Evolutionary conservation across 306 rosid species (phyloP), one percentile per base, ranked within the genome.

Genomic region (Prinsepia uniflora): DNA sequence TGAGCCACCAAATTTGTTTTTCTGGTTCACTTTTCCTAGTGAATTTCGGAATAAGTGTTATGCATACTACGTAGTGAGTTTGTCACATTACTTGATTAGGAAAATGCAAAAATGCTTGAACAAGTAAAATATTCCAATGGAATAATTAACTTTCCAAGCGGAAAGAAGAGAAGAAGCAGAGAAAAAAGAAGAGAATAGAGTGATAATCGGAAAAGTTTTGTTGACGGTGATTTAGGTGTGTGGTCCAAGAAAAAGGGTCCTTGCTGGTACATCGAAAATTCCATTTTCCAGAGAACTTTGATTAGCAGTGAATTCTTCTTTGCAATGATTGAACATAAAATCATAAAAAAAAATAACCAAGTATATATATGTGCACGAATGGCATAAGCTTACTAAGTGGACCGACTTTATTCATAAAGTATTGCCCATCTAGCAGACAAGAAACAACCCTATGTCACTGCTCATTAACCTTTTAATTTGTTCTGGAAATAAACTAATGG

Each of bases 371-470:
- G 72, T 52, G 75, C 83, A 77, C 84, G 83, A 81, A 72, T 68
- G 84, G 45, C 19, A 12, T 49, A 80, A 68, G 48, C 76, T 65
- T 60, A 43, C 68, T 76, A 74, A 74, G 72, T 82, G 84, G 85
- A 79, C 72, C 18, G 49, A 55, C 53, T 80, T 65, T 61, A 18
- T 46, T 4, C 17, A 46, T 77, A 52, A 66, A 70, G 53, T 75
- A 88, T 57, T 78, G 79, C 19, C 82, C 78, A 80, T 75, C 71
- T 54, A 75, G 84, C 88, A 79, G 96, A 90, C 91, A 86, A 71
- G 81, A 86, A 67, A 22, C 20, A 45, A 19, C 47, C 57, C 68
- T 34, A 10, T 57, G 71, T 43, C 79, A 71, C 59, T 49, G 75
- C 49, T 30, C 57, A 81, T 75, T 67, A 75, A 83, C 81, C 80